Base-by-base conservation (phyloP, 805 yeast species). In the Candida dendrica region DNA sequence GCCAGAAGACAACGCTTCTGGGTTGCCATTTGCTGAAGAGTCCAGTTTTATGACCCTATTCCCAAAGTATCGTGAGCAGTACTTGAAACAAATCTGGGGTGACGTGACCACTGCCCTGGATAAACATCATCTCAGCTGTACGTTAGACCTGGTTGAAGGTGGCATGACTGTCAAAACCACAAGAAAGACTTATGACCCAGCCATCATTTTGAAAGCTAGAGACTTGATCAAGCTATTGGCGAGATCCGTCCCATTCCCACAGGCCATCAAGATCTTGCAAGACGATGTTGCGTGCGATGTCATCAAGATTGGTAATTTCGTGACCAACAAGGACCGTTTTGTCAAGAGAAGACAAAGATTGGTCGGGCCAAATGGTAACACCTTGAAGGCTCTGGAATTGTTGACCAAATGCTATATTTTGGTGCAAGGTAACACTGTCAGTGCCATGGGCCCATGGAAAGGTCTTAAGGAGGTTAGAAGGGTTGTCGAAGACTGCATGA, bases 401-500 rank as follows among this genome's bases (percentile, higher is more conserved):
- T 72, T 93, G 47, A 93, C 98, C n/a, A 82, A 84, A 54, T 93
- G 98, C 67, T 93, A 91, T 61, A 85, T 93, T 51, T 72, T 93
- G 46, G 98, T 93, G 8, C 98, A 93, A 68, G 98, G 98, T 59
- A 89, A 84, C 63, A 93, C 98, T 3, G 98, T 93, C 4, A 79
- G 96, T 42, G 91, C 83, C 11, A 93, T 93, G 98, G 98, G 98
- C 9, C 91, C 96, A 22, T 90, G 69, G 67, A 88, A 84, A 59
- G 98, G 98, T 6, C 70, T 93, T 48, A 93, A 93, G 60, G 95
- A 85, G 49, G 79, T 88, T 7, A 78, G 98, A 64, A 77, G 98
- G 58, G 89, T 93, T 29, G 95, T 93, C 34, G 98, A 91, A 61
- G 98, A 93, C 60, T 93, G 98, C 65, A 93, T 93, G 98, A 79